phyloP scores from a whole-genome alignment of 768 basidiomycete species.

The Psilocybe tampanensis region DNA sequence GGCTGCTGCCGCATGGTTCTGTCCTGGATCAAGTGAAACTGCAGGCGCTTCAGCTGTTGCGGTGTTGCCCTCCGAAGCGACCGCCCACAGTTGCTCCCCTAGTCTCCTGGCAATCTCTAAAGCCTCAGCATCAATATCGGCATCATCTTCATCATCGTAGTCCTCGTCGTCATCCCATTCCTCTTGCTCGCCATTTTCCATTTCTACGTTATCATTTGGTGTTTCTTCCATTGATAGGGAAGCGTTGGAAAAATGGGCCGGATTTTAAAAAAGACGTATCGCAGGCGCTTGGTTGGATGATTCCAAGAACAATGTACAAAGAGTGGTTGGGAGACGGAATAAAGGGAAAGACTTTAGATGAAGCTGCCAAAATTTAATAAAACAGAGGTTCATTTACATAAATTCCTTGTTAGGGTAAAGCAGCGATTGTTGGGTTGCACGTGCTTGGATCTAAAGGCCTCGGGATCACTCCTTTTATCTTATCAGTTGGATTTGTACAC shows the following conservation, averaged over 20 bases:
- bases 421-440: neutral
- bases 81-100: slow-evolving; percentile 79
- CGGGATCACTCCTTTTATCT: slow-evolving; percentile 21
- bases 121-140: slow-evolving; percentile 68
- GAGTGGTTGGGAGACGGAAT: neutral
- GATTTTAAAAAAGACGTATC: neutral
- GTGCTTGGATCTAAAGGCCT: slow-evolving; percentile 17
- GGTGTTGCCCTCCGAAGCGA: slow-evolving; percentile 43
- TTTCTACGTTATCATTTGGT: neutral
- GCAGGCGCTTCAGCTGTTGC: slow-evolving; percentile 5
- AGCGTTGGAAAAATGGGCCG: neutral
- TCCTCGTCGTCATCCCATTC: slow-evolving; percentile 46
- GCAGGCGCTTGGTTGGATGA: neutral
- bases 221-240: slow-evolving; percentile 6
- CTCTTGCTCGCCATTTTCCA: slow-evolving; percentile 21
- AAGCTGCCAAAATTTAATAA: neutral
- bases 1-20: neutral
- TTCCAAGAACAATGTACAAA: neutral
- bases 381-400: neutral
- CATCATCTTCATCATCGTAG: slow-evolving; percentile 61
- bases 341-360: neutral
- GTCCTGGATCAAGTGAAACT: neutral
- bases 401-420: neutral
- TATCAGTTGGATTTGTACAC: slow-evolving; percentile 32
- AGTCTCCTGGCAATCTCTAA: slow-evolving; percentile 74